Evolutionary conservation across 2,329 filamentous ascomycete genomes (phyloP).

Genomic region (Cytospora schulzeri): DNA sequence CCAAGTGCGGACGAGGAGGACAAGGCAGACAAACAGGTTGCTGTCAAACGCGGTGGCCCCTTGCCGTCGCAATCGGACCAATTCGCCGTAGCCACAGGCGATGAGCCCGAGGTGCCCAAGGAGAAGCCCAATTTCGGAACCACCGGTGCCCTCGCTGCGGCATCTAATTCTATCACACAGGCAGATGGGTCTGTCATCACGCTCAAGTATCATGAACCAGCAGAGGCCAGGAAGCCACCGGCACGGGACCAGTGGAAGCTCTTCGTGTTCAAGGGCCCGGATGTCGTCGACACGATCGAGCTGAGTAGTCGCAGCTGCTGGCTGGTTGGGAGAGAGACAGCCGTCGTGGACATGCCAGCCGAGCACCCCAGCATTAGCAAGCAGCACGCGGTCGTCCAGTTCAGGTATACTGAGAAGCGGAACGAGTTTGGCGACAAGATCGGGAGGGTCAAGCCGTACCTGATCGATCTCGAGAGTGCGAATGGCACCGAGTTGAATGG

Average conservation of each 20-base stretch:
- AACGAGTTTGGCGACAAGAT: conserved; percentile 86
- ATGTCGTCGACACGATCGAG: conserved; percentile 80
- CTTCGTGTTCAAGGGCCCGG: conserved; percentile 86
- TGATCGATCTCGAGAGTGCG: conserved; percentile 91
- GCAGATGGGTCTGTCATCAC: conserved; percentile 73
- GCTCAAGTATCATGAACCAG: conserved; percentile 94
- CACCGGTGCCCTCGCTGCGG: conserved; percentile 82
- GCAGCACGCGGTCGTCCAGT: conserved; percentile 94
- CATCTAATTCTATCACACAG: conserved; percentile 76
- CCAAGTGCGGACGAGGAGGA: not conserved
- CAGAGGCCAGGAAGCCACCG: conserved; percentile 87
- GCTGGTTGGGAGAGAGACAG: conserved; percentile 79
- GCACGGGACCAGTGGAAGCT: conserved; percentile 80
- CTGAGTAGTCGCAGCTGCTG: conserved; percentile 80
- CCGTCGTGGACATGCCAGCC: conserved; percentile 79
- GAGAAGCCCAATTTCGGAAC: conserved; percentile 85
- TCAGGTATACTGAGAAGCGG: conserved; percentile 78
- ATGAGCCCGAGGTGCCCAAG: conserved; percentile 62
- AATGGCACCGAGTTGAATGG: conserved; percentile 88
- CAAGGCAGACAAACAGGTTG: conserved; percentile 10
- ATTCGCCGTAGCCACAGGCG: conserved; percentile 58
- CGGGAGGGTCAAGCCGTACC: conserved; percentile 79
- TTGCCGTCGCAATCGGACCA: conserved; percentile 62
- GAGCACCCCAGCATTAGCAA: conserved; percentile 94
- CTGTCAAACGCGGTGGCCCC: conserved; percentile 45